phyloP scores from a whole-genome alignment of 164 flowering plant species.

The Buxus sempervirens region DNA sequence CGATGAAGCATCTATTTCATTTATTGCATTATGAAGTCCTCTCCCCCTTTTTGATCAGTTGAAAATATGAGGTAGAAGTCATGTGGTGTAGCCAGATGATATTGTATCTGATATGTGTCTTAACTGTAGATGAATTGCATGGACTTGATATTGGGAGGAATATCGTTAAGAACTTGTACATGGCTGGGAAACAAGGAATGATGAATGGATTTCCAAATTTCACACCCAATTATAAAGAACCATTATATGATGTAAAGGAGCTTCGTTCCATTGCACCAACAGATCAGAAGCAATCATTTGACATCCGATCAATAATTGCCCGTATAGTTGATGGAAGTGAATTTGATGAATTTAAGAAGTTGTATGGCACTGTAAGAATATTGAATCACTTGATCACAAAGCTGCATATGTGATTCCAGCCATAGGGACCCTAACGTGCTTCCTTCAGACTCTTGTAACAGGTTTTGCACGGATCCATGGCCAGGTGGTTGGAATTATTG shows the following conservation, averaged over 20 bases:
- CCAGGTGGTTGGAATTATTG: slow-evolving; percentile 88
- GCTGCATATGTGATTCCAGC: background rate
- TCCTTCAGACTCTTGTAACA: slow-evolving; percentile 91
- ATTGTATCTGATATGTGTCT: slow-evolving; percentile 1
- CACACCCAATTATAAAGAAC: slow-evolving; percentile 55
- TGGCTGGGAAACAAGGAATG: slow-evolving; percentile 62
- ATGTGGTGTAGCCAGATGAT: no score
- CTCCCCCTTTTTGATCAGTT: no score
- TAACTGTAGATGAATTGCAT: slow-evolving; percentile 80
- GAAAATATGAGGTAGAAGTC: no score
- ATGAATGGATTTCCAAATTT: slow-evolving; percentile 20
- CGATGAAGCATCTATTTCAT: no score
- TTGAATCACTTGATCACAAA: slow-evolving; percentile 14
- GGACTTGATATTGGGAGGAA: slow-evolving; percentile 89
- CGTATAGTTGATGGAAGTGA: slow-evolving; percentile 95
- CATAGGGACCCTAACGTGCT: slow-evolving; percentile 6
- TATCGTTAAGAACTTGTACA: slow-evolving; percentile 82
- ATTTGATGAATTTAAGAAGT: slow-evolving; percentile 98
- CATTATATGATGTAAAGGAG: slow-evolving; percentile 79
- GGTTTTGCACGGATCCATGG: slow-evolving; percentile 92
- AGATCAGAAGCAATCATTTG: slow-evolving; percentile 88
- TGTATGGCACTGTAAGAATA: slow-evolving; percentile 96
- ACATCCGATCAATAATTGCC: slow-evolving; percentile 85
- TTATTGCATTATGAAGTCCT: no score
- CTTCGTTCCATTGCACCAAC: slow-evolving; percentile 84